Percentiles rank a stretch among this genome's conserved stretches.
These are phyloP conservation scores for Aspergillus avenaceus DNA, from an alignment of 495 filamentous ascomycete species.

Conservation along the genomic window DNA sequence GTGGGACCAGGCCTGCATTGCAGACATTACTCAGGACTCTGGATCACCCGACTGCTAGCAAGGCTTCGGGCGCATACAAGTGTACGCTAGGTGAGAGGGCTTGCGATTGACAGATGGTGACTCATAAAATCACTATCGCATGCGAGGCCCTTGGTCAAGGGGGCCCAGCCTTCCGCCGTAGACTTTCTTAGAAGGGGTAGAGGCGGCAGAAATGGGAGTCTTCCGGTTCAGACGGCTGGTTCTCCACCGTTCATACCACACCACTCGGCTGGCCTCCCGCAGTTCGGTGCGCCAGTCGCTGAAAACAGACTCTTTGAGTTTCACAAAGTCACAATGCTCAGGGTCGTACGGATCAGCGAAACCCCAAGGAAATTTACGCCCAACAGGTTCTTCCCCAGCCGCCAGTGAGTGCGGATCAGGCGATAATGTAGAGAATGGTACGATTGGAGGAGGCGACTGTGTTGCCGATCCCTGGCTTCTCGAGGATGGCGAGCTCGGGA, in stretches of 20 bases:
- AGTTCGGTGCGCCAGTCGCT: slow-evolving; percentile 89
- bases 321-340: slow-evolving; percentile 91
- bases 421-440: slow-evolving; percentile 90
- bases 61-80: not conserved
- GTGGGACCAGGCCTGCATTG: too few relatives aligned
- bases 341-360: slow-evolving; percentile 89
- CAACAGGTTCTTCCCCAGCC: slow-evolving; percentile 52
- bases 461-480: slow-evolving; percentile 24
- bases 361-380: slow-evolving; percentile 91
- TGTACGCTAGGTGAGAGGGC: not conserved
- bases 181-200: slow-evolving; percentile 20
- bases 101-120: not conserved
- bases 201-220: slow-evolving; percentile 8
- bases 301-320: slow-evolving; percentile 87
- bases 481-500: slow-evolving; percentile 33
- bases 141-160: slow-evolving; percentile 26
- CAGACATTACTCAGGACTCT: too few relatives aligned
- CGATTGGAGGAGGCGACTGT: slow-evolving; percentile 31
- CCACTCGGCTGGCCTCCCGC: slow-evolving; percentile 83
- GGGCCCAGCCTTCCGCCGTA: slow-evolving; percentile 33
- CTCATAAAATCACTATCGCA: slow-evolving; percentile 20
- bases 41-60: too few relatives aligned
- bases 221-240: slow-evolving; percentile 60
- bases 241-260: slow-evolving; percentile 97
- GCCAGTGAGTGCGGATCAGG: slow-evolving; percentile 84